Conservation (phyloP, 2,329 filamentous ascomycete species). For the Penicillium sp. region DNA sequence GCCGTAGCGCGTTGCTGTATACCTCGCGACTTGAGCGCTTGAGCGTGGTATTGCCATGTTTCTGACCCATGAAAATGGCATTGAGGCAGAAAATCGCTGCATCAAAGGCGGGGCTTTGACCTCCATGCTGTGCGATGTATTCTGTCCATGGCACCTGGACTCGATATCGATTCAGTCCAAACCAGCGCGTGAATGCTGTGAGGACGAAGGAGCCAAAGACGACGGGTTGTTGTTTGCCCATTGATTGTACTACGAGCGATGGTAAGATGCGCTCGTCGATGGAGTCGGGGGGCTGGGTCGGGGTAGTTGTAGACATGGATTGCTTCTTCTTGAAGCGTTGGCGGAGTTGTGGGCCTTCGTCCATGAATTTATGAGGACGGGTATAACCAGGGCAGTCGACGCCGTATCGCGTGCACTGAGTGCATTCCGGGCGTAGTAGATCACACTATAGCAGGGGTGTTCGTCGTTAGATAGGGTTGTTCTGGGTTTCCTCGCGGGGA, state of each 20-base stretch:
- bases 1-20: constrained; percentile 39
- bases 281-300: constrained; percentile 15
- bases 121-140: constrained; percentile 30
- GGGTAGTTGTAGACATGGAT: neutral
- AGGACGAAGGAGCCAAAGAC: constrained; percentile 36
- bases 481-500: neutral
- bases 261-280: constrained; percentile 33
- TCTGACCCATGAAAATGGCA: constrained; percentile 37
- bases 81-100: constrained; percentile 38
- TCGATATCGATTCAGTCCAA: constrained; percentile 34
- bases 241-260: constrained; percentile 33
- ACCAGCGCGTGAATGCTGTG: constrained; percentile 32
- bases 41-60: constrained; percentile 31
- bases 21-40: constrained; percentile 38
- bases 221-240: constrained; percentile 32
- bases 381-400: constrained; percentile 41
- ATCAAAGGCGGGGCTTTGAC: constrained; percentile 33
- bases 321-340: constrained; percentile 32
- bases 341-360: constrained; percentile 40
- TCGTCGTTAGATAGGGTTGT: neutral
- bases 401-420: constrained; percentile 42
- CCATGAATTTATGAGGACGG: constrained; percentile 40
- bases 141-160: constrained; percentile 33
- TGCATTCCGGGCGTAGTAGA: constrained; percentile 35
- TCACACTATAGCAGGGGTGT: constrained; percentile 31